These are phyloP conservation scores for Elsinoe ampelina DNA, from an alignment of 2,329 filamentous ascomycete genomes.

Conservation along the genomic window DNA sequence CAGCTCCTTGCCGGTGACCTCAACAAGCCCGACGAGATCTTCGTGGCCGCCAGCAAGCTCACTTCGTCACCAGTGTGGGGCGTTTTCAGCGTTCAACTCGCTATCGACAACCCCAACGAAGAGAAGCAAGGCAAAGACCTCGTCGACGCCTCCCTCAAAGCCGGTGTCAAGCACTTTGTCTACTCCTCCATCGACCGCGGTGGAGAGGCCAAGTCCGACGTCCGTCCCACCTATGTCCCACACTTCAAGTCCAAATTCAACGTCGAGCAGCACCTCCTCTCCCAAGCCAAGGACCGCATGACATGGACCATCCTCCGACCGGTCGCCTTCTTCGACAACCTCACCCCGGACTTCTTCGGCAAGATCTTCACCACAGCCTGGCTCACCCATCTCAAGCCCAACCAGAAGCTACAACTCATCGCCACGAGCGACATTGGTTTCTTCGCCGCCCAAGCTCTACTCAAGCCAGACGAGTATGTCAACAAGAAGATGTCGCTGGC, in stretches of 20 bases:
- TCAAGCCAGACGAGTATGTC: slow-evolving; percentile 30
- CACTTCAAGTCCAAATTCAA: slow-evolving; percentile 53
- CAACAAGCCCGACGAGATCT: slow-evolving; percentile 41
- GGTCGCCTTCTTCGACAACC: slow-evolving; percentile 54
- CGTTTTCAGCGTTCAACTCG: slow-evolving; percentile 49
- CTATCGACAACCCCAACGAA: slow-evolving; percentile 27
- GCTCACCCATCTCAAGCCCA: slow-evolving; percentile 22
- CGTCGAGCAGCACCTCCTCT: slow-evolving; percentile 51
- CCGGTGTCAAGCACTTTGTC: slow-evolving; percentile 51
- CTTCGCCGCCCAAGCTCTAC: slow-evolving; percentile 38
- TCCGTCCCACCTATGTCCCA: slow-evolving; percentile 46
- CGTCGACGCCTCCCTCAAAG: slow-evolving; percentile 47
- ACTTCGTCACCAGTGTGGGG: slow-evolving; percentile 40
- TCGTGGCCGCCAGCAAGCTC: slow-evolving; percentile 33
- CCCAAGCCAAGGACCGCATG: slow-evolving; percentile 37
- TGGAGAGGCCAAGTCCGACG: slow-evolving; percentile 43
- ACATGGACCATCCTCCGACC: slow-evolving; percentile 54
- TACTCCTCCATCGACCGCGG: slow-evolving; percentile 51
- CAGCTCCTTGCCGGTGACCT: slow-evolving; percentile 48
- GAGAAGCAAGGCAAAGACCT: slow-evolving; percentile 49
- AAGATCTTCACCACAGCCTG: slow-evolving; percentile 32
- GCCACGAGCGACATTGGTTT: slow-evolving; percentile 38
- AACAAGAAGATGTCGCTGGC: slow-evolving; percentile 34
- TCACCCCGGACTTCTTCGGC: slow-evolving; percentile 38
- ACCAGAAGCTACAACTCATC: slow-evolving; percentile 32